Evolutionary conservation across 192 early-diverging fungal genomes (phyloP), one percentile per base, ranked within the genome.

Genomic region (Allomyces macrogynus): DNA sequence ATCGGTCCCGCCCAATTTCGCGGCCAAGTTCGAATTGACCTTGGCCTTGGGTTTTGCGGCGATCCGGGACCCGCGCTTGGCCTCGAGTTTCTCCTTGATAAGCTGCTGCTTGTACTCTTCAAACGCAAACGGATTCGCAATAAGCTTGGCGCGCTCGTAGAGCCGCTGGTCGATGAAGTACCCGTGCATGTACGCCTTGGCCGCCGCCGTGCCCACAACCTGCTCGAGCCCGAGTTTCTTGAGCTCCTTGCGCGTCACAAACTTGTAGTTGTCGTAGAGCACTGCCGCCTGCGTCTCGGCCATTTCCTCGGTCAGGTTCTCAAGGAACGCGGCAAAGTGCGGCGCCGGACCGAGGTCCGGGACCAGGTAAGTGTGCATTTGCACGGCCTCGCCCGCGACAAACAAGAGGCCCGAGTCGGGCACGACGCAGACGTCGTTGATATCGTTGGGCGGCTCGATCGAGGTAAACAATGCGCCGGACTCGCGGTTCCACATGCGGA

Each of bases 131-230:
- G 95, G 95, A 72, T 95, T 92, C 32, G 91, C 88, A 70, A 98
- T 95, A 3, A 88, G 80, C 77, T 88, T 90, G 54, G 94, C 94
- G 65, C 92, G 90, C 73, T 98, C 89, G 68, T 98, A 96, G 62
- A 98, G 74, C 40, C 92, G 84, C 71, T 92, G 81, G 69, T 98
- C 92, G 60, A 98, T 79, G 73, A 98, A 98, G 86, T 91, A 98
- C 63, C 95, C 95, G 73, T 98, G 95, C 93, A 98, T 95, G 69
- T 98, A 98, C 1, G 93, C 88, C 69, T 90, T 92, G 68, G 95
- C 82, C 10, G 93, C 83, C 67, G 88, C 84, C 42, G 91, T 90
- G 24, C 95, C 95, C 65, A 99, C 78, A 23, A 95, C 78, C 67
- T 96, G 90, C 63, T 93, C 87, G 69, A 99, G 77, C 20, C 88